Evolutionary conservation across 768 basidiomycete genomes (phyloP).

Genomic region (Tephrocybe sp.): DNA sequence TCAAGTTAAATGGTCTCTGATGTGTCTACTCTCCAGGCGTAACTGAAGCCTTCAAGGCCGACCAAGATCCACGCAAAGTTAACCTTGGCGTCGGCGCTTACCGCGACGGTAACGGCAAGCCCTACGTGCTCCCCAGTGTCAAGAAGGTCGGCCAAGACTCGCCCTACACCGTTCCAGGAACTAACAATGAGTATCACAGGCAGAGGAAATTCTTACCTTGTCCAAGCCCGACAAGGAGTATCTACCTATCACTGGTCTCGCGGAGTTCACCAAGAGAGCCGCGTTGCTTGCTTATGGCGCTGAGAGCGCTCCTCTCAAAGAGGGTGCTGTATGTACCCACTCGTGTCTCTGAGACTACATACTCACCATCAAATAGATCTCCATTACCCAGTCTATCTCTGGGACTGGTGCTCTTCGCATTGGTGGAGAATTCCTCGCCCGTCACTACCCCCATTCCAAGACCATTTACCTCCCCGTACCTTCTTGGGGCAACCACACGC

Average conservation of each 20-base stretch:
- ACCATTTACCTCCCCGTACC: constrained; percentile 90
- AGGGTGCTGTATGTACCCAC: constrained; percentile 61
- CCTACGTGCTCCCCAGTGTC: constrained; percentile 88
- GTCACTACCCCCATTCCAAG: constrained; percentile 85
- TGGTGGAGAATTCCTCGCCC: constrained; percentile 88
- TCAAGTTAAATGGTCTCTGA: constrained; percentile 5
- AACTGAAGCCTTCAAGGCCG: constrained; percentile 95
- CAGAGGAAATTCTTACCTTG: constrained; percentile 69
- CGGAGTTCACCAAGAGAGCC: constrained; percentile 83
- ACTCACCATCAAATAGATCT: constrained; percentile 49
- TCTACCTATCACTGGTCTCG: constrained; percentile 90
- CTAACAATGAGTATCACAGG: constrained; percentile 40
- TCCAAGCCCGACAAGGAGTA: constrained; percentile 90
- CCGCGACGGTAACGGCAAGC: constrained; percentile 92
- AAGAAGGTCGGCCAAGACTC: constrained; percentile 58
- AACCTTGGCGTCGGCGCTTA: constrained; percentile 98
- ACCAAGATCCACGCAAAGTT: constrained; percentile 89
- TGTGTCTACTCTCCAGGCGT: constrained; percentile 52
- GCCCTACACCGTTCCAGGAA: not conserved
- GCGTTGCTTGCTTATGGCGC: constrained; percentile 89
- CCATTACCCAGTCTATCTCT: constrained; percentile 92
- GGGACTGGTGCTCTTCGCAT: constrained; percentile 97
- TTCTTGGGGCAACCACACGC: constrained; percentile 97
- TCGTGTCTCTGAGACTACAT: constrained; percentile 6
- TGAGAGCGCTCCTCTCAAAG: constrained; percentile 69